phyloP scores from a whole-genome alignment of 805 yeast genomes.

The Sugiyamaella boreocaroliniensis region DNA sequence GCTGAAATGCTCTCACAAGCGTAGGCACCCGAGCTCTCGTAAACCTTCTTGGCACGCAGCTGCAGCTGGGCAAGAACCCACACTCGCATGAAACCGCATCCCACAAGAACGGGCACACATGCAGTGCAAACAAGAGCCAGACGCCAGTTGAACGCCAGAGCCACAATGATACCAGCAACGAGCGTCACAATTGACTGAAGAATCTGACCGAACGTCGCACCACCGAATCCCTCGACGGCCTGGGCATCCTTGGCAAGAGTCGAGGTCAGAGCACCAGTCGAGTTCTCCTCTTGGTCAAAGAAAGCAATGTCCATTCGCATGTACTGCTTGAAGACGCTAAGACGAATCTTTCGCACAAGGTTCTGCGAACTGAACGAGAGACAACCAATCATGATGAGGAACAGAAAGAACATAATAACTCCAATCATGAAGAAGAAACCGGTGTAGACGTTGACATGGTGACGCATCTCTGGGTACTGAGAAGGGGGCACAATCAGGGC shows the following conservation, averaged over 20 bases:
- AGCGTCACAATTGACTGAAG: conserved; percentile 32
- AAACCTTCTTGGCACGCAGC: conserved; percentile 33
- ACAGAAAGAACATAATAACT: conserved; percentile 22
- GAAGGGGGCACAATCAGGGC: conserved; percentile 30
- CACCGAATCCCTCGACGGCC: conserved; percentile 35
- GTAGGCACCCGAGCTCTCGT: conserved; percentile 35
- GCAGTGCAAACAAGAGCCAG: conserved; percentile 36
- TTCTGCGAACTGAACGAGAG: conserved; percentile 27
- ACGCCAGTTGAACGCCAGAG: conserved; percentile 36
- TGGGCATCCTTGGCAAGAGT: conserved; percentile 36
- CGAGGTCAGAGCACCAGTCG: conserved; percentile 34
- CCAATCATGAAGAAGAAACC: conserved; percentile 33
- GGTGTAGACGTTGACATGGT: conserved; percentile 28
- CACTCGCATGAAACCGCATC: conserved; percentile 34
- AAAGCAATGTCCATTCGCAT: conserved; percentile 33
- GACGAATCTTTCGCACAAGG: conserved; percentile 31
- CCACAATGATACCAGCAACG: conserved; percentile 34
- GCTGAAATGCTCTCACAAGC: conserved; percentile 36
- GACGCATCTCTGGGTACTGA: conserved; percentile 28
- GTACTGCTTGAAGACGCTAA: conserved; percentile 29
- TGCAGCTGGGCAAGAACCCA: conserved; percentile 29
- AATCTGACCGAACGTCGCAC: conserved; percentile 36
- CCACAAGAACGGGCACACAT: conserved; percentile 33
- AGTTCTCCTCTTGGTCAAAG: conserved; percentile 32
- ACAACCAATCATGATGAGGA: conserved; percentile 19